A percentile compares a stretch with the other conserved stretches of the same genome.
These are phyloP conservation scores for Tritrichomonas foetus DNA, from an alignment of 208 protist genomes.

Conservation along the genomic window DNA sequence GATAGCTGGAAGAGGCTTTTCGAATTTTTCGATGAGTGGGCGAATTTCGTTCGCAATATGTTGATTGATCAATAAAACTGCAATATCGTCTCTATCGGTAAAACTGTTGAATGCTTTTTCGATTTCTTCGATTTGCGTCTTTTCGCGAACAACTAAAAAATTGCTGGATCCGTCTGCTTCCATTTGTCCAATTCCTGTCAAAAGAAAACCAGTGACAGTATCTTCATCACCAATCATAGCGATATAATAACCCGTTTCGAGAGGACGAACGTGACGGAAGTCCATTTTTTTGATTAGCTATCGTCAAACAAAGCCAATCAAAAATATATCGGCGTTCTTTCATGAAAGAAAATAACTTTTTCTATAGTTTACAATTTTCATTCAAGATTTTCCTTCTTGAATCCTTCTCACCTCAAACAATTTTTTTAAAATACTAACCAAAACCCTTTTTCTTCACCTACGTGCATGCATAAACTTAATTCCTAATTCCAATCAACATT, in stretches of 20 bases:
- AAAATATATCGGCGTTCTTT: no score
- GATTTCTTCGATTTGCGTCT: slow-evolving; percentile 39
- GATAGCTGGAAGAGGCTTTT: slow-evolving; percentile 29
- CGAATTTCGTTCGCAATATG: slow-evolving; percentile 39
- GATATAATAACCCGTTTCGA: slow-evolving; percentile 30
- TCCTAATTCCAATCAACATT: no score
- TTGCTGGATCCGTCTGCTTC: background rate
- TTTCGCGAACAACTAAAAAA: background rate
- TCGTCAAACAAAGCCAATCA: no score
- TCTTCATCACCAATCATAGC: slow-evolving; percentile 41
- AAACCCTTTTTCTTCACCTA: no score
- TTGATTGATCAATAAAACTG: slow-evolving; percentile 28
- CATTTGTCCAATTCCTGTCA: slow-evolving; percentile 40
- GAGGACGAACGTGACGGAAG: background rate
- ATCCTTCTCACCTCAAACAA: no score
- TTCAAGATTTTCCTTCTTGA: no score
- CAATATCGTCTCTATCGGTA: slow-evolving; percentile 38
- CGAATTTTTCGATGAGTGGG: background rate
- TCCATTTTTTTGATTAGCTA: no score
- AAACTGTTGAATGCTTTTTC: slow-evolving; percentile 37
- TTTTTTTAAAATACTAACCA: no score
- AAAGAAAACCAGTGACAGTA: slow-evolving; percentile 43
- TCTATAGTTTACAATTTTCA: no score
- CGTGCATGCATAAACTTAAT: no score
- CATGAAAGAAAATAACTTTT: no score